phyloP scores from a whole-genome alignment of 2,329 filamentous ascomycete genomes.

The Sporothrix globosa region DNA sequence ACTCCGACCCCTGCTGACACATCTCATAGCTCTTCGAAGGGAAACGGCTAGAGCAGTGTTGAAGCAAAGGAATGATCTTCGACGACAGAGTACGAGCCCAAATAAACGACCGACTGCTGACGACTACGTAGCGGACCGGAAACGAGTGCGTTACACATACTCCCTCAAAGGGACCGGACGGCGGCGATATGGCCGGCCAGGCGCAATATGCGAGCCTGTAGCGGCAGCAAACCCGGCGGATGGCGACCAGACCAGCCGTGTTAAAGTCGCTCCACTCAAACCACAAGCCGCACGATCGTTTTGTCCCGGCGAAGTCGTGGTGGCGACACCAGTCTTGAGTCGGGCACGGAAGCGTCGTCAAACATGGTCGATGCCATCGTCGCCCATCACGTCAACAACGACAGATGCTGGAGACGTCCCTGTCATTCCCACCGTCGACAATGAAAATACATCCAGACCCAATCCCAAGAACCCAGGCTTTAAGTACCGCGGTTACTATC shows the following conservation, averaged over 20 bases:
- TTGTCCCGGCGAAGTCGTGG: conserved; percentile 38
- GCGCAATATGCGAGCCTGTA: background rate
- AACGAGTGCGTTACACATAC: conserved; percentile 38
- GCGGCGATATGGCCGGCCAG: background rate
- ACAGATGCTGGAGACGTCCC: background rate
- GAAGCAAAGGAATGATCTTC: background rate
- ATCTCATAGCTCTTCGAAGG: conserved; percentile 48
- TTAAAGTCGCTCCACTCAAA: background rate
- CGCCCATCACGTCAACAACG: conserved; percentile 34
- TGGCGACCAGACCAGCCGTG: no score
- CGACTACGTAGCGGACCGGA: conserved; percentile 27
- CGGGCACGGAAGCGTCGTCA: conserved; percentile 40
- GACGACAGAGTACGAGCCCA: background rate
- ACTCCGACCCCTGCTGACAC: conserved; percentile 52
- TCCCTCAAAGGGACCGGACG: conserved; percentile 35
- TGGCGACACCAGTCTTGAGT: conserved; percentile 43
- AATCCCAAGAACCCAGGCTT: background rate
- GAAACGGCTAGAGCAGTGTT: conserved; percentile 37
- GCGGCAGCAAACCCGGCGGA: background rate
- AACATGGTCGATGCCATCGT: conserved; percentile 37
- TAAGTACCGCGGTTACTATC: conserved; percentile 29
- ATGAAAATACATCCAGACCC: background rate
- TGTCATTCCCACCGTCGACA: background rate
- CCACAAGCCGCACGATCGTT: conserved; percentile 21
- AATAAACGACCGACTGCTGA: conserved; percentile 11